Conservation (phyloP, 2,329 filamentous ascomycete genomes). For the Fusarium sp. region DNA sequence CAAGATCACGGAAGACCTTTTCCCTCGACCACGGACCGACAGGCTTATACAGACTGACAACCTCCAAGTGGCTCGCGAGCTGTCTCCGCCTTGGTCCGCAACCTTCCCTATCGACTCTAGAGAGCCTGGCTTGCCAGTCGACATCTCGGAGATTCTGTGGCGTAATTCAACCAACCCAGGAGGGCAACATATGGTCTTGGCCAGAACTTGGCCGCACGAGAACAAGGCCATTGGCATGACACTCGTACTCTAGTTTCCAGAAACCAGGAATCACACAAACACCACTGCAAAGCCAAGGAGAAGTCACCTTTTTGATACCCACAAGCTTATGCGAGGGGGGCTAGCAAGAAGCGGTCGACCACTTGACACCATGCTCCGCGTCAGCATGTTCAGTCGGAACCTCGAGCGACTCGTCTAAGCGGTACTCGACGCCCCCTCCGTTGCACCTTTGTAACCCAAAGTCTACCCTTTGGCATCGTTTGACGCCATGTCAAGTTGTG, state of each 20-base stretch:
- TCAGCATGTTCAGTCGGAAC: background rate
- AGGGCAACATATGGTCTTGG: slow-evolving; percentile 6
- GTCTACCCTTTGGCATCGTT: slow-evolving; percentile 7
- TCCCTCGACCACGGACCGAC: background rate
- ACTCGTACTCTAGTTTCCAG: slow-evolving; percentile 3
- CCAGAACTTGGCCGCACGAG: slow-evolving; percentile 25
- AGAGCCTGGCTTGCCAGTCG: background rate
- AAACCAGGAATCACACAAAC: background rate
- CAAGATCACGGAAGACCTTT: background rate
- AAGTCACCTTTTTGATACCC: background rate
- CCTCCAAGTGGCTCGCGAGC: background rate
- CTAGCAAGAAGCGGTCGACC: slow-evolving; percentile 1
- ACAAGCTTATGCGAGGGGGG: slow-evolving; percentile 2
- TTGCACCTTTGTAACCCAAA: background rate
- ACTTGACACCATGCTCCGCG: slow-evolving; percentile 5
- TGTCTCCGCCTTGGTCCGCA: background rate
- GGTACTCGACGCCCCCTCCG: background rate
- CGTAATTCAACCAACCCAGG: slow-evolving; percentile 16
- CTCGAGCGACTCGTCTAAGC: background rate
- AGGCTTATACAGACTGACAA: background rate
- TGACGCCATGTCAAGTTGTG: slow-evolving; percentile 34
- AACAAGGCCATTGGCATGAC: slow-evolving; percentile 21
- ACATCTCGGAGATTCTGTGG: slow-evolving; percentile 4
- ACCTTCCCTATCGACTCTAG: background rate
- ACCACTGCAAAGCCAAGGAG: slow-evolving; percentile 1